Evolutionary conservation across 2,329 filamentous ascomycete species (phyloP), one percentile per base, ranked within the genome.

Genomic region (Fusarium sambucinum): DNA sequence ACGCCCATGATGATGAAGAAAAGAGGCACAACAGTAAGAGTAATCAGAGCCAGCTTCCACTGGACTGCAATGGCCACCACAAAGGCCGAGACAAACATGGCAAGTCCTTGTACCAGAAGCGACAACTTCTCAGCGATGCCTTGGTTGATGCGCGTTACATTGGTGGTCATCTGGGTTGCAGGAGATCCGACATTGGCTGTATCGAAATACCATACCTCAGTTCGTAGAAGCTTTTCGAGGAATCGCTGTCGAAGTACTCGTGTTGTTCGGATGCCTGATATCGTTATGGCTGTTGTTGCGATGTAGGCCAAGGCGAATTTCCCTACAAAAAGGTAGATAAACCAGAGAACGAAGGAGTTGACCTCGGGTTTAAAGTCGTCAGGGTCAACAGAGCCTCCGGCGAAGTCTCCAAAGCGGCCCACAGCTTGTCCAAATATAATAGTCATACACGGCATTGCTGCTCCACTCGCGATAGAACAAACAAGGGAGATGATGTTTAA

Each of bases 21-120:
- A 17, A 72, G 41, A 6, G 74, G 76, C 9, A 75, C 75, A n/a
- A 77, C 69, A 35, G 73, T 76, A 8, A 73, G 41, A 56, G 63
- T 75, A 52, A 83, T 81, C 4, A 83, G 71, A 0, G 81, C 81
- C 7, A 82, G 72, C 69, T 82, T 80, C 79, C 80, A 83, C 17
- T 81, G 77, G 2, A 74, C 77, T 8, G 74, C 51, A 56, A 82
- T 77, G 12, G 80, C 78, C 33, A 79, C 77, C 59, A 79, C 68
- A 59, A 80, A 79, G 3, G 78, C 73, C 23, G 80, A 67, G 12
- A 78, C 52, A 69, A 82, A 77, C 41, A 79, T 77, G 2, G 80
- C 70, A 1, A 79, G 52, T 6, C 73, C 77, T 40, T 82, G 80
- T 13, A 81, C 70, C 1, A 77, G 73, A 4, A 80, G 63, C 10